Base-by-base conservation (phyloP, 2,329 filamentous ascomycete genomes). In the Trichoderma simmonsii region DNA sequence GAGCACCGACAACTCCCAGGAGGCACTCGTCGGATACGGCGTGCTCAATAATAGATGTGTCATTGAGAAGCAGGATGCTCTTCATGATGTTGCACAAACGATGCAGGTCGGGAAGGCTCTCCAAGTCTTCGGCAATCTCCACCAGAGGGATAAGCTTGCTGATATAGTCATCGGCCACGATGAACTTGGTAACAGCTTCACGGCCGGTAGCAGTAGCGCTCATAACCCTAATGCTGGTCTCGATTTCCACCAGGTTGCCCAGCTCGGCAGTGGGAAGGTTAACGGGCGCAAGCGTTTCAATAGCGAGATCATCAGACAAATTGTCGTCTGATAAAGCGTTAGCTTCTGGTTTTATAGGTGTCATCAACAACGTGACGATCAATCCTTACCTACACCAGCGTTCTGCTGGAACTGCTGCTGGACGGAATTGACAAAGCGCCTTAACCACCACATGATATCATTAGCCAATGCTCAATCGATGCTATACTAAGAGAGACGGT, bases 31-130 rank as follows among this genome's bases (percentile, higher is more conserved):
- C 95, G 15, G 93, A 93, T 30, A 99, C 95, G 15, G 95, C 92
- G 76, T 94, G 91, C 82, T 99, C 96, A 78, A 99, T 97, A 74
- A 99, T 97, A 72, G 91, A 88, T 34, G 92, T 97, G 80, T 99
- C 96, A 83, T 98, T 99, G 74, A 98, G 89, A 68, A 98, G 85
- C 69, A 99, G 97, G 71, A 98, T 88, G 72, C 92, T 92, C 86
- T 99, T 99, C 93, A 98, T 96, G 80, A 99, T 98, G 80, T 94
- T 97, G 88, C 96, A 99, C 60, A 99, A 85, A 62, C 93, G 90
- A 81, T 98, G 96, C 73, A 99, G 84, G 79, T 98, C 95, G 26
- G 89, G 83, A 9, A 97, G 85, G 80, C 93, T 95, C 82, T 99
- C 94, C 73, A 97, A 87, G 77, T 97, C 93, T 81, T 99, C 96